A percentile compares a stretch with the other conserved stretches of the same genome.
phyloP scores from a whole-genome alignment of 768 basidiomycete species.

The Ramaria rubella region DNA sequence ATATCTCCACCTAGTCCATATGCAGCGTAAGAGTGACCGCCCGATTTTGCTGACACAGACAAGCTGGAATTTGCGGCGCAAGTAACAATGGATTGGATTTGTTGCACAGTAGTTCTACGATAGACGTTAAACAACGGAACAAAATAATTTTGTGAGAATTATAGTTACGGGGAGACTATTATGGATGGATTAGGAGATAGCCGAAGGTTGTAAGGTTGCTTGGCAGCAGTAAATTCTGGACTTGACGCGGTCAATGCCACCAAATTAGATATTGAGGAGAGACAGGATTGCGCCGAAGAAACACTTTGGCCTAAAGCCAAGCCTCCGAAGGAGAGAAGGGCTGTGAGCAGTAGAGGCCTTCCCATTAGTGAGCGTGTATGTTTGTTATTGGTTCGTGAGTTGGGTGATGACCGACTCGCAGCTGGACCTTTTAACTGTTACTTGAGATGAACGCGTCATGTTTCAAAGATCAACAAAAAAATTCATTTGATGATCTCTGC shows the following conservation, averaged over 20 bases:
- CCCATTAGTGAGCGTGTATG: neutral
- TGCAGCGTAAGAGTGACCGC: slow-evolving; percentile 24
- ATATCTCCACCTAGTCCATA: slow-evolving; percentile 18
- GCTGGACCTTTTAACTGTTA: neutral
- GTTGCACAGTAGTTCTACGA: slow-evolving; percentile 7
- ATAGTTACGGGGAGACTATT: slow-evolving; percentile 15
- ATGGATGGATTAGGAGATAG: slow-evolving; percentile 13
- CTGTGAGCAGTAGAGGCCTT: neutral
- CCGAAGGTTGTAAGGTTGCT: slow-evolving; percentile 15
- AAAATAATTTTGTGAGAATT: neutral
- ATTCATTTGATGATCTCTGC: neutral
- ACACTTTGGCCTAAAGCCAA: neutral
- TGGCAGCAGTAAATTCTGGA: slow-evolving; percentile 9
- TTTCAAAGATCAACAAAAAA: too few species aligned
- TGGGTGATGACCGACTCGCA: neutral
- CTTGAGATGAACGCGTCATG: neutral
- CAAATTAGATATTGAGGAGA: neutral
- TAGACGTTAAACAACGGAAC: neutral
- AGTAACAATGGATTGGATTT: slow-evolving; percentile 11
- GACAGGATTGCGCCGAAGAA: neutral
- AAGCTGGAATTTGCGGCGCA: slow-evolving; percentile 9
- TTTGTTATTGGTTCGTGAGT: neutral
- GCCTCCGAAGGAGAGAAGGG: neutral
- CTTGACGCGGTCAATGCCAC: slow-evolving; percentile 5
- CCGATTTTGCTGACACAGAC: slow-evolving; percentile 14